Conservation (phyloP, 2,329 filamentous ascomycete genomes). For the Lecanicillium sp. region DNA sequence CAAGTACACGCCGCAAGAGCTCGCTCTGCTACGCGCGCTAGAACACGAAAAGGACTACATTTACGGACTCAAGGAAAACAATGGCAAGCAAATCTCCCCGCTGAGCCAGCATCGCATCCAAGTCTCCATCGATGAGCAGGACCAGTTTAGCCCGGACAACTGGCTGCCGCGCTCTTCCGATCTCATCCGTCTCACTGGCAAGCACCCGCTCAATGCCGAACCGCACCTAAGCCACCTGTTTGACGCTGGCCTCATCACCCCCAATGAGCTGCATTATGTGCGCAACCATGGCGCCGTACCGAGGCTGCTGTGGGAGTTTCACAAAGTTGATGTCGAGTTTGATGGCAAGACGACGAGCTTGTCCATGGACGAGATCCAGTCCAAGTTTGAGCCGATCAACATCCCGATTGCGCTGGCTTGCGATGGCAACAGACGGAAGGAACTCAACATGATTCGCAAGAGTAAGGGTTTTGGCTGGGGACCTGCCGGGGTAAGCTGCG, state of each 20-base stretch:
- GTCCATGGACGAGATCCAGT: slow-evolving; percentile 33
- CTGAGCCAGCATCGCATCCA: slow-evolving; percentile 12
- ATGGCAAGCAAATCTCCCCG: slow-evolving; percentile 18
- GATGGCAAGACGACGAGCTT: slow-evolving; percentile 25
- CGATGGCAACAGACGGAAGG: slow-evolving; percentile 41
- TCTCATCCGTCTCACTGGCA: slow-evolving; percentile 41
- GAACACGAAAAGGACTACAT: slow-evolving; percentile 35
- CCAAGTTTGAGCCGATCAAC: slow-evolving; percentile 35
- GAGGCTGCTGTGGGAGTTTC: slow-evolving; percentile 38
- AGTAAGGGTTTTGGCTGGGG: slow-evolving; percentile 41
- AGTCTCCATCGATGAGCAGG: slow-evolving; percentile 35
- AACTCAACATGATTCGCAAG: slow-evolving; percentile 40
- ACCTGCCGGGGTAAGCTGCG: slow-evolving; percentile 34
- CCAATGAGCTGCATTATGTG: slow-evolving; percentile 42
- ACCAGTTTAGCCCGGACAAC: slow-evolving; percentile 44
- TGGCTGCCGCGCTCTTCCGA: slow-evolving; percentile 39
- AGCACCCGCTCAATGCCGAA: slow-evolving; percentile 45
- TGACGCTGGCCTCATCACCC: slow-evolving; percentile 39
- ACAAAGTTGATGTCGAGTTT: slow-evolving; percentile 34
- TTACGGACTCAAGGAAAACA: slow-evolving; percentile 28
- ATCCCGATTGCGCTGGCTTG: slow-evolving; percentile 39
- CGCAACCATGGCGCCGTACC: slow-evolving; percentile 46
- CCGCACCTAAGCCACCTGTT: slow-evolving; percentile 31
- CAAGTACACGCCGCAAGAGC: slow-evolving; percentile 31
- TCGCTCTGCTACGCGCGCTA: slow-evolving; percentile 30